Evolutionary conservation across 1,284 basidiomycete genomes (phyloP).

Genomic region (Somion occarium): DNA sequence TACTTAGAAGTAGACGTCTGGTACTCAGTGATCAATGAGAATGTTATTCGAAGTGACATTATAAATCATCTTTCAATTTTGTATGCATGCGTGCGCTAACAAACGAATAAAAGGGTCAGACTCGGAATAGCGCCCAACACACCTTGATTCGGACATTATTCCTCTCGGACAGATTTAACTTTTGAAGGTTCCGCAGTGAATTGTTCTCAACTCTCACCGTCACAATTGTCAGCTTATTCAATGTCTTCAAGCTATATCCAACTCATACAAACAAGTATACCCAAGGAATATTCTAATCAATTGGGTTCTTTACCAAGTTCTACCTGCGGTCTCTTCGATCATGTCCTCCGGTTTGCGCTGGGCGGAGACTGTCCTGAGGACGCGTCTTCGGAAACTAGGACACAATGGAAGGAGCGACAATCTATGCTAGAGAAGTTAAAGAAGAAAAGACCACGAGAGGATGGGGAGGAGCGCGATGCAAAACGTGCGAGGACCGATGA

Average conservation of each 20-base stretch:
- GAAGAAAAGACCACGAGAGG: slow-evolving; percentile 21
- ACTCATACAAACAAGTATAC: neutral
- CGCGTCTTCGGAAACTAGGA: slow-evolving; percentile 2
- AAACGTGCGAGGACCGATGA: slow-evolving; percentile 25
- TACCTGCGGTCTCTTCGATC: slow-evolving; percentile 6
- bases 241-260: neutral
- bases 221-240: no score
- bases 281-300: neutral
- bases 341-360: slow-evolving; percentile 9
- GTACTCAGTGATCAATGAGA: no score
- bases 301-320: neutral
- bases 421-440: slow-evolving; percentile 1
- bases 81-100: no score
- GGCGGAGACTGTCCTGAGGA: slow-evolving; percentile 11
- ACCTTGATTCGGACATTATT: no score
- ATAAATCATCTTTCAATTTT: no score
- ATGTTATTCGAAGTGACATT: no score
- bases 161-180: no score
- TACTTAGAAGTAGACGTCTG: no score
- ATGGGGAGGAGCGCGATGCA: slow-evolving; percentile 8
- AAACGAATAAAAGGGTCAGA: no score
- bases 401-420: slow-evolving; percentile 6
- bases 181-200: no score
- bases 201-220: no score
- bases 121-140: no score